Base-by-base conservation (phyloP, 805 yeast species). In the Torulaspora microellipsoides region DNA sequence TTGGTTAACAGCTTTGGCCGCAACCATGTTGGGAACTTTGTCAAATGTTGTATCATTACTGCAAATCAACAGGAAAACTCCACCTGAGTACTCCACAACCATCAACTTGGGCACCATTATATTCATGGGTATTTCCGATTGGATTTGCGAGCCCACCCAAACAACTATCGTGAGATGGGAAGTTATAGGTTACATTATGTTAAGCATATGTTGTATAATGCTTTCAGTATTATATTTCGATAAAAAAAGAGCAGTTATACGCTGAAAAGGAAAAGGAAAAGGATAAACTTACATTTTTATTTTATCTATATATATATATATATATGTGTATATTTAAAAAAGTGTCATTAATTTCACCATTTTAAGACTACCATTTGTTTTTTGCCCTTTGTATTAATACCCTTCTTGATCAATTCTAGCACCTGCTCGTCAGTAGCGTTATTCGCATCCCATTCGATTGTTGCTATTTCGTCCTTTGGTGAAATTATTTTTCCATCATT, bases 401-500 rank as follows among this genome's bases (percentile, higher is more conserved):
- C 81, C 8, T 60, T 47, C 46, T 68, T 60, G 54, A 77, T 74
- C 13, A 66, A 58, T 8, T 66, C 60, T 20, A 74, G 56, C 20
- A 77, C 61, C 40, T 73, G 70, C 3, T 67, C 74, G 38, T 68
- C 75, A 1, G 69, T 43, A 9, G 47, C 34, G 6, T 44, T 48
- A 9, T 43, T 45, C 34, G 66, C 66, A 15, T 56, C 56, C 49
- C 67, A 66, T 10, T 68, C 57, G 30, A 66, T 56, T 23, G 67
- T 58, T 36, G 65, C 58, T n/a, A 64, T 56, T 36, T 76, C 73
- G 25, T 67, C 64, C 42, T 62, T 66, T 1, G 78, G 75, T 7
- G 78, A 75, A 27, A 72, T 76, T 27, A 85, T 61, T 42, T 77
- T 71, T n/a, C 83, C 84, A 2, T 68, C 57, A 40, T 79, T 69